phyloP scores from a whole-genome alignment of 1,139 yeast species.

The Scheffersomyces quercinus region DNA sequence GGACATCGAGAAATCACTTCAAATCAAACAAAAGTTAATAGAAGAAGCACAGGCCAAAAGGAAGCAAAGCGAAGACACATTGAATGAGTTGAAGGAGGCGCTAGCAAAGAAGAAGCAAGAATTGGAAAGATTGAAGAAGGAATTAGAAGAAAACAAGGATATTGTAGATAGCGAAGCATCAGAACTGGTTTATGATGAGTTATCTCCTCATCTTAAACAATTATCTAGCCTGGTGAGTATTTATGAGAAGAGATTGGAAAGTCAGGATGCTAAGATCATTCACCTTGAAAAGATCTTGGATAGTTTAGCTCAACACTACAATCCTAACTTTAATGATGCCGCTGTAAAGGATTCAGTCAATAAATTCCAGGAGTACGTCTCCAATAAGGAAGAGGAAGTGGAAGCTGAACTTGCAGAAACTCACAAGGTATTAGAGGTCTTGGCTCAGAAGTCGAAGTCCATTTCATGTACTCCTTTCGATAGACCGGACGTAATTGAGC shows the following conservation, averaged over 20 bases:
- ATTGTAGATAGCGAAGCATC: constrained; percentile 11
- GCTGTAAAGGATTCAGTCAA: constrained; percentile 78
- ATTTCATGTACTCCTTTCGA: background rate
- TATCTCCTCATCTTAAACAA: constrained; percentile 17
- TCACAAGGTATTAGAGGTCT: background rate
- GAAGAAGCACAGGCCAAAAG: constrained; percentile 7
- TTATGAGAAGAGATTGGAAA: constrained; percentile 18
- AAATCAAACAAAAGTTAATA: constrained; percentile 17
- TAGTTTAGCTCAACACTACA: constrained; percentile 57
- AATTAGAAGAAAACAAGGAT: constrained; percentile 10
- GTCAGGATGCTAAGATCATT: constrained; percentile 16
- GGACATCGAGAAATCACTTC: constrained; percentile 24
- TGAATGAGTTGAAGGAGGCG: constrained; percentile 25
- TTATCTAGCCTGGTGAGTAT: constrained; percentile 5
- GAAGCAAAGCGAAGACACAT: constrained; percentile 17
- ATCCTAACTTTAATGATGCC: constrained; percentile 87
- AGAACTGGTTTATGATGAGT: constrained; percentile 17
- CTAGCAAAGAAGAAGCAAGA: constrained; percentile 26
- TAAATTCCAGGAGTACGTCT: constrained; percentile 55
- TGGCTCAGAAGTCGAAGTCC: background rate
- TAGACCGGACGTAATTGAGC: background rate
- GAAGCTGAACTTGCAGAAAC: constrained; percentile 9
- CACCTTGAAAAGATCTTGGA: constrained; percentile 46
- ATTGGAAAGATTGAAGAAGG: constrained; percentile 13
- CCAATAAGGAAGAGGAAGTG: constrained; percentile 31